Conservation (phyloP, 129 eudicot genomes). For the Escallonia herrerae region DNA sequence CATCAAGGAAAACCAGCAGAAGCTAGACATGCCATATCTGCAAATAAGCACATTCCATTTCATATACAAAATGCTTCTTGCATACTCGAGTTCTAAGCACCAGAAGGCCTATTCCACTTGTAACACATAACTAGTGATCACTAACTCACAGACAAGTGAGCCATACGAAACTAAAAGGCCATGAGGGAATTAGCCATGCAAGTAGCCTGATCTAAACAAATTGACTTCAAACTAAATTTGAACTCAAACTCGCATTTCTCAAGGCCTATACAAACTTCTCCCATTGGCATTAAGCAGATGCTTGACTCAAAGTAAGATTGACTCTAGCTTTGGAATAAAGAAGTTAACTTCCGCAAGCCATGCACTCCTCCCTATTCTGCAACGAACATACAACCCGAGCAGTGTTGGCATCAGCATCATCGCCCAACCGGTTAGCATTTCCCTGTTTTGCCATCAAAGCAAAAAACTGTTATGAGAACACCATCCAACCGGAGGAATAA, state of each 20-base stretch:
- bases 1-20: too few species aligned
- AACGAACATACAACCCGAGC: slow-evolving; percentile 51
- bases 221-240: neutral
- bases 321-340: neutral
- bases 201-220: neutral
- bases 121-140: too few species aligned
- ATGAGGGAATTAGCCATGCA: too few species aligned
- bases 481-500: neutral
- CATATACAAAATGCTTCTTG: too few species aligned
- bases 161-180: too few species aligned
- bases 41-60: too few species aligned
- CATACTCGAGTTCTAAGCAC: too few species aligned
- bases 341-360: slow-evolving; percentile 47
- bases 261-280: neutral
- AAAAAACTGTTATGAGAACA: neutral
- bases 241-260: neutral
- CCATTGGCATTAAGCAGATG: neutral
- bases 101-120: too few species aligned
- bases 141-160: too few species aligned
- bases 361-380: slow-evolving; percentile 44
- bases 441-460: slow-evolving; percentile 25
- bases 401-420: slow-evolving; percentile 25
- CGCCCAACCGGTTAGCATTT: slow-evolving; percentile 8
- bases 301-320: too few species aligned
- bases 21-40: too few species aligned